Percentiles rank a stretch among this genome's conserved stretches.
Conservation (phyloP, 2,329 filamentous ascomycete species). For the Claviceps purpurea region DNA sequence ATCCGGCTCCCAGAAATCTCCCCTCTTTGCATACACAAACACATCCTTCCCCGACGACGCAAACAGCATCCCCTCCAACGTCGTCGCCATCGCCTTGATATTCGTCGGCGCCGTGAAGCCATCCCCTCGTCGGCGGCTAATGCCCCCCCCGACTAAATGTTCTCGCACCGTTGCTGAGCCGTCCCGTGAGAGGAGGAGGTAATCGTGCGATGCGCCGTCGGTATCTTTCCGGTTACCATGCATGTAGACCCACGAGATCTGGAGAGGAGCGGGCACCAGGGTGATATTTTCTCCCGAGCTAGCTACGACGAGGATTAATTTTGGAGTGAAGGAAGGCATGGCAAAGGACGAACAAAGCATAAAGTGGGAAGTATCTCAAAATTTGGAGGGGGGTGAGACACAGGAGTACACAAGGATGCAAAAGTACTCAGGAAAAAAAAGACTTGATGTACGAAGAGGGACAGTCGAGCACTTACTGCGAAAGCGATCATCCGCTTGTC, state of each 20-base stretch:
- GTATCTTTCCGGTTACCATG: not conserved
- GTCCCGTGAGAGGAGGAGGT: slow-evolving; percentile 7
- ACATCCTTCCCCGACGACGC: slow-evolving; percentile 8
- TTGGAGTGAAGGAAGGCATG: not conserved
- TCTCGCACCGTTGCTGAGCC: slow-evolving; percentile 7
- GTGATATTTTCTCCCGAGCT: slow-evolving; percentile 3
- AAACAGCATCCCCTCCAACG: slow-evolving; percentile 10
- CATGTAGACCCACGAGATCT: slow-evolving; percentile 10
- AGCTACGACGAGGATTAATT: slow-evolving; percentile 4
- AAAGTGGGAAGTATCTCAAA: too few relatives aligned
- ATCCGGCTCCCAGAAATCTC: slow-evolving; percentile 5
- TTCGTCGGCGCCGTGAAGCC: slow-evolving; percentile 5
- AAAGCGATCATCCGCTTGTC: slow-evolving; percentile 5
- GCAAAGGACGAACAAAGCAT: not conserved
- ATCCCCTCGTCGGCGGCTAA: not conserved
- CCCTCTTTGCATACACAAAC: slow-evolving; percentile 6
- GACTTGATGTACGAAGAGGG: too few relatives aligned
- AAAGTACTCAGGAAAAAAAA: not conserved
- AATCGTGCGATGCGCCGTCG: slow-evolving; percentile 5
- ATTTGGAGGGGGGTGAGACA: not conserved
- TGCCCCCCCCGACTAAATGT: slow-evolving; percentile 5
- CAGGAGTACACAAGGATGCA: not conserved
- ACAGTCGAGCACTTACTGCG: slow-evolving; percentile 4
- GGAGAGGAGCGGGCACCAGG: slow-evolving; percentile 2
- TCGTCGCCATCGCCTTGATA: slow-evolving; percentile 7